Evolutionary conservation across 805 yeast genomes (phyloP).

Genomic region (Lipomyces mesembrius): DNA sequence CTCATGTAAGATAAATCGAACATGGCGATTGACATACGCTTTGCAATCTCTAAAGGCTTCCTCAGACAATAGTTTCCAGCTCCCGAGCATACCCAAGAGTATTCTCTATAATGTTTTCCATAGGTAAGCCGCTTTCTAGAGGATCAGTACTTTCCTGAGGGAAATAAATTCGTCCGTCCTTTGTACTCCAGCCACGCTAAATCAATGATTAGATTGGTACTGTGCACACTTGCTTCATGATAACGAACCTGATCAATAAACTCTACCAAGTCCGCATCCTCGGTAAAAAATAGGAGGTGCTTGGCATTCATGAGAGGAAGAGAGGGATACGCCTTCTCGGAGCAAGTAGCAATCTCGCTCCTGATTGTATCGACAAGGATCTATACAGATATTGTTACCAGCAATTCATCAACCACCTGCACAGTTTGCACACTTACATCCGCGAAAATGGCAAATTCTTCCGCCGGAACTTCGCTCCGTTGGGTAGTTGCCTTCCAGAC

Average conservation of each 20-base stretch:
- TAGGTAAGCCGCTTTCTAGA: slow-evolving; percentile 48
- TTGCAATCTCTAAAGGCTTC: background rate
- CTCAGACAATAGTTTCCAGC: slow-evolving; percentile 84
- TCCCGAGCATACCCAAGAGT: slow-evolving; percentile 87
- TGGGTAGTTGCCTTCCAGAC: slow-evolving; percentile 78
- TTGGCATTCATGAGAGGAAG: slow-evolving; percentile 85
- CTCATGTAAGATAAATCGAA: slow-evolving; percentile 1
- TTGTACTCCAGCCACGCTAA: slow-evolving; percentile 63
- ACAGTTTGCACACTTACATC: slow-evolving; percentile 43
- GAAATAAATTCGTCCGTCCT: slow-evolving; percentile 51
- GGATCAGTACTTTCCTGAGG: slow-evolving; percentile 43
- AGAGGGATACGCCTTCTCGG: slow-evolving; percentile 74
- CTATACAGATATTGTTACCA: slow-evolving; percentile 8
- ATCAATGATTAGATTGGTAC: background rate
- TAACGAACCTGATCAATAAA: slow-evolving; percentile 53
- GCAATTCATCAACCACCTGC: background rate
- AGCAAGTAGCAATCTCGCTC: slow-evolving; percentile 79
- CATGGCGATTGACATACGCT: background rate
- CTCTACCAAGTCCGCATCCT: slow-evolving; percentile 58
- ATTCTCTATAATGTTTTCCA: slow-evolving; percentile 62
- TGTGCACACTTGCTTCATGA: no score
- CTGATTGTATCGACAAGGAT: slow-evolving; percentile 67
- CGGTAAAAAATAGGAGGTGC: slow-evolving; percentile 70
- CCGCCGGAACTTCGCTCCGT: slow-evolving; percentile 55
- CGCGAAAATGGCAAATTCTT: slow-evolving; percentile 80